Evolutionary conservation across 164 flowering plant species (phyloP).

Genomic region (Tetrastigma voinierianum): DNA sequence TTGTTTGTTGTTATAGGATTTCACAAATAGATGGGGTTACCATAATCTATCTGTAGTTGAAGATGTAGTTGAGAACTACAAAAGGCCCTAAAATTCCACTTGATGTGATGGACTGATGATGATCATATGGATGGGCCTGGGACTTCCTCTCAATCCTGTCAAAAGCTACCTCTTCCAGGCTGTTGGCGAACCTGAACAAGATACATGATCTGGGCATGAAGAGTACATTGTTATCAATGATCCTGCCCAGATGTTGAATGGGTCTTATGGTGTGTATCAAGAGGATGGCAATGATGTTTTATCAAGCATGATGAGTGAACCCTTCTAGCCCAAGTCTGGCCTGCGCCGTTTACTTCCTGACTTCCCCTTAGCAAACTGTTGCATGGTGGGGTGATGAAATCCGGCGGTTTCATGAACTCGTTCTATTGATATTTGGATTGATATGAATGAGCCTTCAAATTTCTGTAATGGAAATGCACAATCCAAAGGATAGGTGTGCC

Average conservation of each 20-base stretch:
- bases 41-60: slow-evolving; percentile 79
- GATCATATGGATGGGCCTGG: slow-evolving; percentile 90
- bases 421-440: slow-evolving; percentile 96
- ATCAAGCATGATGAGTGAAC: slow-evolving; percentile 79
- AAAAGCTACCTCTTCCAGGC: slow-evolving; percentile 76
- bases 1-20: slow-evolving; percentile 51
- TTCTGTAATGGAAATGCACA: slow-evolving; percentile 72
- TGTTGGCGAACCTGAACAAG: slow-evolving; percentile 59
- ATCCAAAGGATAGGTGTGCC: slow-evolving; percentile 69
- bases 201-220: slow-evolving; percentile 74
- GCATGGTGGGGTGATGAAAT: slow-evolving; percentile 89
- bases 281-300: slow-evolving; percentile 68
- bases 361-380: slow-evolving; percentile 78
- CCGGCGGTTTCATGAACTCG: slow-evolving; percentile 68
- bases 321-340: slow-evolving; percentile 95
- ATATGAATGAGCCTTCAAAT: slow-evolving; percentile 94
- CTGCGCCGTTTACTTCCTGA: slow-evolving; percentile 91
- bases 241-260: slow-evolving; percentile 84
- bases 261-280: slow-evolving; percentile 70
- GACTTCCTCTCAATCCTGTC: slow-evolving; percentile 80
- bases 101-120: slow-evolving; percentile 93
- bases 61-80: slow-evolving; percentile 82
- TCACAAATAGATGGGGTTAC: slow-evolving; percentile 95
- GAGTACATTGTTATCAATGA: slow-evolving; percentile 83
- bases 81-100: slow-evolving; percentile 84